Evolutionary conservation across 2,329 filamentous ascomycete species (phyloP).

Genomic region (Aspergillus sp.): DNA sequence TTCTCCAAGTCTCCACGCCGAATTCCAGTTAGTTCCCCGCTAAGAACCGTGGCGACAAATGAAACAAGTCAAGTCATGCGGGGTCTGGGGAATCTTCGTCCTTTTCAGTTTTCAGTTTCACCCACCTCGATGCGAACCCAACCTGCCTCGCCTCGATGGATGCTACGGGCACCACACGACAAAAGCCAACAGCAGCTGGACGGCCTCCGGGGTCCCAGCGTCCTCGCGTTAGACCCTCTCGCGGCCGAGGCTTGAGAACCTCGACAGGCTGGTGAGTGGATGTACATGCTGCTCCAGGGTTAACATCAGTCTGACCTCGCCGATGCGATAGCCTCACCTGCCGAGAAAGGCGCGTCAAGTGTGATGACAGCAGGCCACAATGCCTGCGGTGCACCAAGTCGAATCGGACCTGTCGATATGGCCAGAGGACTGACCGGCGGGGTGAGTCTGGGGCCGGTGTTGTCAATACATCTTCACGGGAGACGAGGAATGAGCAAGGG

Average conservation of each 20-base stretch:
- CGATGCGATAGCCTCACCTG: conserved; percentile 17
- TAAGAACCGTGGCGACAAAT: too few relatives aligned
- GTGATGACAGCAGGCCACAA: conserved; percentile 15
- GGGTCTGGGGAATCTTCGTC: too few relatives aligned
- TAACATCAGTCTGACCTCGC: background rate
- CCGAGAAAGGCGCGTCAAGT: conserved; percentile 20
- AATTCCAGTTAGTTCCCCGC: too few relatives aligned
- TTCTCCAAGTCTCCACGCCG: too few relatives aligned
- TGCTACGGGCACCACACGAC: too few relatives aligned
- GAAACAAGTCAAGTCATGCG: too few relatives aligned
- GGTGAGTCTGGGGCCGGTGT: background rate
- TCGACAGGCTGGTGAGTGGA: conserved; percentile 16
- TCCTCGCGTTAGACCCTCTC: conserved; percentile 12
- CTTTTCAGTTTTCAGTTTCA: too few relatives aligned
- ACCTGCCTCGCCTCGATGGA: too few relatives aligned
- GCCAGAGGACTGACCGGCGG: background rate
- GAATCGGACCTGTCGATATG: conserved; percentile 14
- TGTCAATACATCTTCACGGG: background rate
- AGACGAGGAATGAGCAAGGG: background rate
- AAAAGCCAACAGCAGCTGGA: too few relatives aligned
- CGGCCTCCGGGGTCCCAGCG: background rate
- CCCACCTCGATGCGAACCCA: too few relatives aligned
- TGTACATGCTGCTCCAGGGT: background rate
- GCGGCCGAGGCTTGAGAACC: conserved; percentile 17
- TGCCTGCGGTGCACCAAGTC: conserved; percentile 15